Evolutionary conservation across 345 rosid species (phyloP).

Genomic region (Euphorbia pulcherrima): DNA sequence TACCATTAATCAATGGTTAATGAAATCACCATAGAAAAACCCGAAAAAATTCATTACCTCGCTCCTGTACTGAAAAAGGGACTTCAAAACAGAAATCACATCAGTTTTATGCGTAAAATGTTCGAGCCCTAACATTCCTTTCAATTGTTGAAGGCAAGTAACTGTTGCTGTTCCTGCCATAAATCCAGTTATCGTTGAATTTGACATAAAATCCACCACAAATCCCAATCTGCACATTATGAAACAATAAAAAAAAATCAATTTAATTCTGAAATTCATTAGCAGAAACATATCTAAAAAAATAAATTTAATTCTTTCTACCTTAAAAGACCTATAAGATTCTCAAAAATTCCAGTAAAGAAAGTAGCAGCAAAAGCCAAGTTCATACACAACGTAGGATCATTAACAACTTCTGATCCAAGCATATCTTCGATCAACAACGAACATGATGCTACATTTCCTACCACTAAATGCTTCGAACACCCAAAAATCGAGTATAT

Average conservation of each 20-base stretch:
- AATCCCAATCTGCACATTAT: constrained; percentile 56
- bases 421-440: constrained; percentile 52
- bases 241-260: no score
- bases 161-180: constrained; percentile 84
- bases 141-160: constrained; percentile 73
- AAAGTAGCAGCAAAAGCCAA: constrained; percentile 67
- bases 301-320: constrained; percentile 4
- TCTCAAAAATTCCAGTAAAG: constrained; percentile 71
- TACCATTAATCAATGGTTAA: no score
- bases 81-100: constrained; percentile 54
- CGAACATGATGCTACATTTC: constrained; percentile 81
- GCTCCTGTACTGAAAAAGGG: constrained; percentile 38
- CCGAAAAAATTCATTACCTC: constrained; percentile 49
- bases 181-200: constrained; percentile 88
- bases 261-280: no score
- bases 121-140: constrained; percentile 65
- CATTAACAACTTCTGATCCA: constrained; percentile 32
- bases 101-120: constrained; percentile 73
- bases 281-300: neutral
- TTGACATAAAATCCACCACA: constrained; percentile 83
- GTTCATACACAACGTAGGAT: constrained; percentile 58
- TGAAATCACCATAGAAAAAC: no score
- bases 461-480: constrained; percentile 78
- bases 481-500: constrained; percentile 75
- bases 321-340: constrained; percentile 62